A percentile compares a stretch with the other conserved stretches of the same genome.
Evolutionary conservation across 2,329 filamentous ascomycete genomes (phyloP).

Genomic region (Aureobasidium lini): DNA sequence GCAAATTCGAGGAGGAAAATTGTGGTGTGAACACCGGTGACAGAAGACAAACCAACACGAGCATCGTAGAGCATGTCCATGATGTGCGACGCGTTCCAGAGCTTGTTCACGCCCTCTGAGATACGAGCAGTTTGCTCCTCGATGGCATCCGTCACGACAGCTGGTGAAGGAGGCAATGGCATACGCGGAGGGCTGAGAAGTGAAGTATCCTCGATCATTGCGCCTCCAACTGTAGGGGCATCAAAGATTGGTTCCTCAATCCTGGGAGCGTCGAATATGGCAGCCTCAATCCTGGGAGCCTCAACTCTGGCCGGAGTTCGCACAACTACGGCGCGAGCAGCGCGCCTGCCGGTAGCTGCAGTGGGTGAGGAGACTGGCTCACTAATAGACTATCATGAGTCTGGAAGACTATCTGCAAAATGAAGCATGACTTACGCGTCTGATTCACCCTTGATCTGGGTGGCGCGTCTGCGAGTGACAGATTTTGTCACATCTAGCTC

Average conservation of each 20-base stretch:
- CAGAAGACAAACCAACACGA: constrained; percentile 64
- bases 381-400: not conserved
- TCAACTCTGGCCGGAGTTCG: not conserved
- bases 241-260: not conserved
- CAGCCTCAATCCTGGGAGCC: not conserved
- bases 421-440: constrained; percentile 20
- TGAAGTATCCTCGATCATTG: not conserved
- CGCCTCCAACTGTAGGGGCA: not conserved
- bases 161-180: constrained; percentile 70
- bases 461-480: constrained; percentile 24
- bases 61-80: constrained; percentile 57
- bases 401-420: not conserved
- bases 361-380: constrained; percentile 3
- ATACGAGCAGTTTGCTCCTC: constrained; percentile 63
- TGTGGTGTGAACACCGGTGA: constrained; percentile 62
- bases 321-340: not conserved
- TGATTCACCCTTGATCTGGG: constrained; percentile 30
- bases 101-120: constrained; percentile 55
- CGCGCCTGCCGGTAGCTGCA: not conserved
- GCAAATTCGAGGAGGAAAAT: constrained; percentile 63
- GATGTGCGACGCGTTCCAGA: constrained; percentile 60
- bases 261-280: too few species aligned
- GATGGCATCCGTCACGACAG: constrained; percentile 66
- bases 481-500: constrained; percentile 22
- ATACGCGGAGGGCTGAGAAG: constrained; percentile 14